These are phyloP conservation scores for Rhodotorula glutinis DNA, from an alignment of 1,284 basidiomycete genomes.

Conservation along the genomic window DNA sequence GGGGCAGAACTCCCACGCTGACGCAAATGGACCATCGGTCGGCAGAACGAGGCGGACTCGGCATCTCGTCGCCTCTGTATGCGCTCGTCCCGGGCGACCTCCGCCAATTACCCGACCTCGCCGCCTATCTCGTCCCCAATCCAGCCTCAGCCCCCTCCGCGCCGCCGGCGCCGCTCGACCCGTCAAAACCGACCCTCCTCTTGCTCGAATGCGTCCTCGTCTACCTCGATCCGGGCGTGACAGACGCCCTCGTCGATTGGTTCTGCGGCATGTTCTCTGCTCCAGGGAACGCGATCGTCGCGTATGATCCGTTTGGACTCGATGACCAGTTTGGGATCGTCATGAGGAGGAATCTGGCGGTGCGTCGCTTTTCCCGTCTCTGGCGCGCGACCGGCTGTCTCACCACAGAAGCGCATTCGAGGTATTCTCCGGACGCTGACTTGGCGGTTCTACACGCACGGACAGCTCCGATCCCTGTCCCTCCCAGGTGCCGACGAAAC, in stretches of 20 bases:
- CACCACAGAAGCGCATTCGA: slow-evolving; percentile 61
- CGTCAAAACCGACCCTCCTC: slow-evolving; percentile 68
- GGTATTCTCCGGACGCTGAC: slow-evolving; percentile 72
- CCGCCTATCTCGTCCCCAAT: slow-evolving; percentile 45
- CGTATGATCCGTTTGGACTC: slow-evolving; percentile 88
- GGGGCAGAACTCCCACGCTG: not conserved
- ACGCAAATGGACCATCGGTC: no score
- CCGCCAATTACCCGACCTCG: slow-evolving; percentile 53
- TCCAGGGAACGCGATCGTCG: slow-evolving; percentile 49
- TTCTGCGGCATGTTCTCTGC: slow-evolving; percentile 61
- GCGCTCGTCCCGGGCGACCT: slow-evolving; percentile 73
- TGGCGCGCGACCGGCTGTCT: not conserved
- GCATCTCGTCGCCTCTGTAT: slow-evolving; percentile 64
- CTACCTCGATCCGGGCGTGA: slow-evolving; percentile 69
- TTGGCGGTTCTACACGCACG: no score
- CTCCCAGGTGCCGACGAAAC: slow-evolving; percentile 71
- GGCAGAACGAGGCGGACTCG: slow-evolving; percentile 68
- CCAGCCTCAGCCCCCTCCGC: slow-evolving; percentile 40
- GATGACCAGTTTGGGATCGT: slow-evolving; percentile 79
- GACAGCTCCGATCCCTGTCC: slow-evolving; percentile 68
- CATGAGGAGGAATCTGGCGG: slow-evolving; percentile 80
- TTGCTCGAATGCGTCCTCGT: slow-evolving; percentile 87
- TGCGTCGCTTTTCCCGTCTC: slow-evolving; percentile 45
- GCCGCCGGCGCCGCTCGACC: slow-evolving; percentile 56
- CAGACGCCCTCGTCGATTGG: slow-evolving; percentile 66